Conservation (phyloP, 768 basidiomycete species). For the Leccinum imitatum region DNA sequence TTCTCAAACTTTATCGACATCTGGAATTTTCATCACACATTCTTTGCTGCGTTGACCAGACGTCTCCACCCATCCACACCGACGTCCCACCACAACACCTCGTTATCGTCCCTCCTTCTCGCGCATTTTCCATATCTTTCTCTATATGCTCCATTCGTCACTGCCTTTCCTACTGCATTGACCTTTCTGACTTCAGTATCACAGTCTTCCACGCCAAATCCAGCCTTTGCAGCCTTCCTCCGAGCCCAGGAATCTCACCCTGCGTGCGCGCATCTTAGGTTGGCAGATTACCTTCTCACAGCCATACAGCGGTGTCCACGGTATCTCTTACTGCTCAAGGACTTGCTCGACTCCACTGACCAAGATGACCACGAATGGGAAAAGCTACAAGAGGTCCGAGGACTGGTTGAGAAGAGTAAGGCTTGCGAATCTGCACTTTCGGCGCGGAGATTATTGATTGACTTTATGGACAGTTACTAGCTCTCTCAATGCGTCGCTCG, state of each 20-base stretch:
- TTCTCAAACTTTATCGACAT: slow-evolving; percentile 92
- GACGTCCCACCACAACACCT: slow-evolving; percentile 32
- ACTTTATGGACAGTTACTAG: slow-evolving; percentile 56
- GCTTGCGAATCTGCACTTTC: slow-evolving; percentile 11
- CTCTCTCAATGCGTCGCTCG: slow-evolving; percentile 77
- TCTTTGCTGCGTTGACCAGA: slow-evolving; percentile 59
- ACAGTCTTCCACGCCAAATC: slow-evolving; percentile 40
- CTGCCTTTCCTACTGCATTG: slow-evolving; percentile 69
- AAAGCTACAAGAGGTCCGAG: slow-evolving; percentile 57
- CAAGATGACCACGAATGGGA: slow-evolving; percentile 65
- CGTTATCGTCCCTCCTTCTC: slow-evolving; percentile 60
- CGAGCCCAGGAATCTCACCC: slow-evolving; percentile 64
- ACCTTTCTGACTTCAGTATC: slow-evolving; percentile 56
- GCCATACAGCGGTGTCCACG: slow-evolving; percentile 88
- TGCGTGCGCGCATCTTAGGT: slow-evolving; percentile 68
- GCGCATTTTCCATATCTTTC: slow-evolving; percentile 89
- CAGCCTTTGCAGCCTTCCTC: slow-evolving; percentile 62
- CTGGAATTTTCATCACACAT: slow-evolving; percentile 82
- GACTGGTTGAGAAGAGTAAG: slow-evolving; percentile 73
- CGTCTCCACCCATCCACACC: slow-evolving; percentile 32
- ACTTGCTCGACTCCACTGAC: slow-evolving; percentile 68
- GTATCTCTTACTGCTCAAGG: slow-evolving; percentile 80
- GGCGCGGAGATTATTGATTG: slow-evolving; percentile 6
- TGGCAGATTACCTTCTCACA: slow-evolving; percentile 84
- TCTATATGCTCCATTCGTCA: slow-evolving; percentile 82